These are phyloP conservation scores for Phytophthora vignae DNA, from an alignment of 352 stramenopile species.

Conservation along the genomic window DNA sequence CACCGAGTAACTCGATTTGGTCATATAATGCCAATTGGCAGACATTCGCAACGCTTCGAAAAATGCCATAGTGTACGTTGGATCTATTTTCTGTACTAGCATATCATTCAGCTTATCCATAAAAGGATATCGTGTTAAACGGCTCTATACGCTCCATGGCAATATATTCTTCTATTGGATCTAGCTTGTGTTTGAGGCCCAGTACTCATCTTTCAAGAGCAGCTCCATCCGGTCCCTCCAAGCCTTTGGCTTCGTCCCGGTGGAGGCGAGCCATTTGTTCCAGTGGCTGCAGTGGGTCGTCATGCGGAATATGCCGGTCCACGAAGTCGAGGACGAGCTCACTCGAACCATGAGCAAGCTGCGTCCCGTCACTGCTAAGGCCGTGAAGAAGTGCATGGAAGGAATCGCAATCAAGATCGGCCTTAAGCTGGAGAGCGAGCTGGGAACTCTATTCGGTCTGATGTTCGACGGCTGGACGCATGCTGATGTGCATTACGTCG, in stretches of 20 bases:
- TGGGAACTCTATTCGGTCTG: not conserved
- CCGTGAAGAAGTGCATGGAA: not conserved
- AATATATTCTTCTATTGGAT: no score
- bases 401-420: not conserved
- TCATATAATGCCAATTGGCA: no score
- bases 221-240: not conserved
- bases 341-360: constrained; percentile 4
- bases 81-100: no score
- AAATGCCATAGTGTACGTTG: no score
- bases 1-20: no score
- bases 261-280: not conserved
- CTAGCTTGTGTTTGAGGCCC: not conserved
- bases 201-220: not conserved
- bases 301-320: not conserved
- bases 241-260: not conserved
- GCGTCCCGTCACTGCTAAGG: not conserved
- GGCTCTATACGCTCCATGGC: no score
- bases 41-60: no score
- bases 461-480: not conserved
- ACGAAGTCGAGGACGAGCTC: not conserved
- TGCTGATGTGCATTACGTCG: not conserved
- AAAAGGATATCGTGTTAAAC: no score
- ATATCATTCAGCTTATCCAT: no score
- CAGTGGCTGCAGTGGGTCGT: not conserved
- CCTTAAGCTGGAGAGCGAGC: not conserved